Evolutionary conservation across 2,329 filamentous ascomycete genomes (phyloP).

Genomic region (Arthrobotrys sphaeroides): DNA sequence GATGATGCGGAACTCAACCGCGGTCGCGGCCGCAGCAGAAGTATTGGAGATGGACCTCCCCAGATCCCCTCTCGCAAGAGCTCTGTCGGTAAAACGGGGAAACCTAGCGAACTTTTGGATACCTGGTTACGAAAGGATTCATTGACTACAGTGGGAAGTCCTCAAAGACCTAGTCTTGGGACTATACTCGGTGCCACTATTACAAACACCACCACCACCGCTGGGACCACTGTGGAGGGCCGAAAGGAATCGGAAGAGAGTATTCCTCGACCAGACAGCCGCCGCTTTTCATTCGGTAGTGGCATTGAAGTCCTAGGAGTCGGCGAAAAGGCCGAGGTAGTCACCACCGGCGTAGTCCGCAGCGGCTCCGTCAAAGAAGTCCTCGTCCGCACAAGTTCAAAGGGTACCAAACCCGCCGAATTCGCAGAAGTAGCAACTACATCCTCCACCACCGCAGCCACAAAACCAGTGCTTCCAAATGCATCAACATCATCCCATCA

Average conservation of each 20-base stretch:
- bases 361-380: slow-evolving; percentile 47
- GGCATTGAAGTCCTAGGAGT: slow-evolving; percentile 32
- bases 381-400: slow-evolving; percentile 37
- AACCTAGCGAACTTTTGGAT: slow-evolving; percentile 18
- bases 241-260: slow-evolving; percentile 17
- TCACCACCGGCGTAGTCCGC: slow-evolving; percentile 29
- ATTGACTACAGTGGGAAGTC: not conserved
- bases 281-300: slow-evolving; percentile 38
- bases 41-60: slow-evolving; percentile 47
- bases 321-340: slow-evolving; percentile 36
- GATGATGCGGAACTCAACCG: slow-evolving; percentile 23
- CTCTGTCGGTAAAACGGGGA: slow-evolving; percentile 44
- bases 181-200: not conserved
- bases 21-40: slow-evolving; percentile 44
- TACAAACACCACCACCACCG: not conserved
- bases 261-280: not conserved
- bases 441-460: not conserved
- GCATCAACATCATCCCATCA: slow-evolving; percentile 9
- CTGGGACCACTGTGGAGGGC: not conserved
- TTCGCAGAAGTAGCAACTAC: not conserved
- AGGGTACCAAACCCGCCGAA: slow-evolving; percentile 25
- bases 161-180: slow-evolving; percentile 11
- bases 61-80: slow-evolving; percentile 48
- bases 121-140: slow-evolving; percentile 25
- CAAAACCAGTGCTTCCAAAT: slow-evolving; percentile 17